Base-by-base conservation (phyloP, 2,329 filamentous ascomycete species). In the Hyphodiscus sp. region DNA sequence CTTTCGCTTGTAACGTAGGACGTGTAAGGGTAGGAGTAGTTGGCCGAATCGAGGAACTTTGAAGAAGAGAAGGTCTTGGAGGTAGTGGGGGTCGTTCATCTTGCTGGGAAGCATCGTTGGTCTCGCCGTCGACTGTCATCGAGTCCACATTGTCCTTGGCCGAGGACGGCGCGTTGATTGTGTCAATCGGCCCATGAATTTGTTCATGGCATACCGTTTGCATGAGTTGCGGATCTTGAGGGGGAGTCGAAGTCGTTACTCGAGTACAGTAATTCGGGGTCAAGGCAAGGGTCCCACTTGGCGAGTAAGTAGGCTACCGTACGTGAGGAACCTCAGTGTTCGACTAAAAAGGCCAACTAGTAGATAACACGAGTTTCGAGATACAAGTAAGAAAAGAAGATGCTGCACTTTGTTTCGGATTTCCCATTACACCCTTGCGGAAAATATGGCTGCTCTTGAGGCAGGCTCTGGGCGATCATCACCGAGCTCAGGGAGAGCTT, bases 401-500 rank as follows among this genome's bases (percentile, higher is more conserved):
- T 55, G 53, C 58, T 64, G 62, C 60, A 54, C 56, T 61, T 60
- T 52, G 56, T 59, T 49, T 52, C 49, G 44, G 58, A 47, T 51
- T 46, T 41, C 44, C 18, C 45, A 55, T 66, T 49, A 52, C 59
- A 55, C 56, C 50, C 54, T 57, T 56, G 45, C 61, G 58, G 54
- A 48, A 61, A 73, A 59, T 63, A 87, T 88, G 85, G 77, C 81
- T 67, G 77, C 81, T 67, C 80, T 83, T 74, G 84, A 87, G 70
- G 75, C 77, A 54, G 75, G 73, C 61, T 71, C 74, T 60, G 73
- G 74, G 61, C 78, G 77, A 56, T 78, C 76, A 63, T 94, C 91
- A 58, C 90, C 90, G 68, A 91, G 86, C 78, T 94, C 90, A 69
- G 89, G 89, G 59, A 86, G 87, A 67, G 82, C 84, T 60, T 89